Percentiles rank a stretch among this genome's conserved stretches.
Evolutionary conservation across 805 yeast genomes (phyloP).

Genomic region (Starmerella bombi): DNA sequence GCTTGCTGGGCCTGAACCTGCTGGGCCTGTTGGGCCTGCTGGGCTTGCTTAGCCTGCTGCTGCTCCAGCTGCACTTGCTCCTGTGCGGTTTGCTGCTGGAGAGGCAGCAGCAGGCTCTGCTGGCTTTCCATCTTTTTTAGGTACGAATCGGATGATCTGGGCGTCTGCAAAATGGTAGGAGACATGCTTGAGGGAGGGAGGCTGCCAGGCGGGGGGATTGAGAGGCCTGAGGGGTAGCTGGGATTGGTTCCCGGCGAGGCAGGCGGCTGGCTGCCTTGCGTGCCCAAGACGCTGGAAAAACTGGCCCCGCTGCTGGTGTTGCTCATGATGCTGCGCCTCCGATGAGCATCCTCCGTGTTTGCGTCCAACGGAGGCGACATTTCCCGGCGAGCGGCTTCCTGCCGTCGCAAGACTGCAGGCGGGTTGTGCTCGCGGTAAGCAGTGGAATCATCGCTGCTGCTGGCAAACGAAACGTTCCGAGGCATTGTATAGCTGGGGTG

Average conservation of each 20-base stretch:
- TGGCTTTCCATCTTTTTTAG: not conserved
- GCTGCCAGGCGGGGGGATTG: too few relatives aligned
- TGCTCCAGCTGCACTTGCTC: too few relatives aligned
- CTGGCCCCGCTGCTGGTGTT: not conserved
- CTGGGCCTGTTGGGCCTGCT: not conserved
- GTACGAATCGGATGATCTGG: not conserved
- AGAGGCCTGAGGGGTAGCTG: too few relatives aligned
- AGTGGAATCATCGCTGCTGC: slow-evolving; percentile 15
- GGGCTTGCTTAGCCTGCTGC: too few relatives aligned
- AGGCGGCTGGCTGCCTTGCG: not conserved
- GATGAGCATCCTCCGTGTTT: not conserved
- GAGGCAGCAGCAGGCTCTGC: not conserved
- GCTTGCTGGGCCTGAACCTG: not conserved
- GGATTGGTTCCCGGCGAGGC: not conserved
- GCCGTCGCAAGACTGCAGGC: slow-evolving; percentile 21
- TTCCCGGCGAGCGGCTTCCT: slow-evolving; percentile 20
- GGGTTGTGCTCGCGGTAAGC: slow-evolving; percentile 25
- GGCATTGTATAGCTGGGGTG: slow-evolving; percentile 1
- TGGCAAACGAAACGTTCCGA: slow-evolving; percentile 20
- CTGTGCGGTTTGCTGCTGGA: too few relatives aligned
- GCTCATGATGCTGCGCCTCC: not conserved
- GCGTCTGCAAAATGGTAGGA: not conserved
- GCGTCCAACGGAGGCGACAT: slow-evolving; percentile 4
- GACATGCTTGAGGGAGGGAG: too few relatives aligned
- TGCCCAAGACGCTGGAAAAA: not conserved